Evolutionary conservation across 495 filamentous ascomycete genomes (phyloP).

Genomic region (Saxophila tyrrhenica): DNA sequence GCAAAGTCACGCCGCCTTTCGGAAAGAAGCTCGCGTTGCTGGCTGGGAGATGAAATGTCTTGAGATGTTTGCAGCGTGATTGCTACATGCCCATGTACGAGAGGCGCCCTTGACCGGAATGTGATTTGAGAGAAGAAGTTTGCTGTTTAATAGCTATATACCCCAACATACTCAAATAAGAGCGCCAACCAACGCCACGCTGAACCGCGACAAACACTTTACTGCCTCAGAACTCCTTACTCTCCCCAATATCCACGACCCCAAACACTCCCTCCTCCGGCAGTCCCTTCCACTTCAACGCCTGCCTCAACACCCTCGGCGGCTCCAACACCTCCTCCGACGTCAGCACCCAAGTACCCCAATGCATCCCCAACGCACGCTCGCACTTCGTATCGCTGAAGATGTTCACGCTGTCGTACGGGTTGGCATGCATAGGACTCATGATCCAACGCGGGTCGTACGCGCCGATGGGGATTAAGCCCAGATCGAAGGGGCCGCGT

Average conservation of each 20-base stretch:
- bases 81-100: too few relatives aligned
- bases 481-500: slow-evolving; percentile 83
- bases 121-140: too few relatives aligned
- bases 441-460: slow-evolving; percentile 60
- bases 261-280: slow-evolving; percentile 76
- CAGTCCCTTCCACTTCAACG: slow-evolving; percentile 58
- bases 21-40: too few relatives aligned
- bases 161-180: too few relatives aligned
- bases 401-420: slow-evolving; percentile 80
- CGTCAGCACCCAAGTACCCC: slow-evolving; percentile 84
- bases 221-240: slow-evolving; percentile 43
- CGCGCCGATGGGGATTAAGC: slow-evolving; percentile 89
- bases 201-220: neutral
- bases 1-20: too few relatives aligned
- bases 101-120: too few relatives aligned
- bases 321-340: slow-evolving; percentile 80
- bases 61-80: too few relatives aligned
- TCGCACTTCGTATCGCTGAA: slow-evolving; percentile 79
- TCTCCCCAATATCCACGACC: slow-evolving; percentile 78
- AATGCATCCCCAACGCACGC: slow-evolving; percentile 80
- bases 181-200: neutral
- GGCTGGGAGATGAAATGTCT: too few relatives aligned
- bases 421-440: slow-evolving; percentile 70
- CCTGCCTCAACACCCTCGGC: slow-evolving; percentile 60
- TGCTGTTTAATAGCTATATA: too few relatives aligned